These are phyloP conservation scores for Cladosporium sp. DNA, from an alignment of 2,329 filamentous ascomycete genomes.

Conservation along the genomic window DNA sequence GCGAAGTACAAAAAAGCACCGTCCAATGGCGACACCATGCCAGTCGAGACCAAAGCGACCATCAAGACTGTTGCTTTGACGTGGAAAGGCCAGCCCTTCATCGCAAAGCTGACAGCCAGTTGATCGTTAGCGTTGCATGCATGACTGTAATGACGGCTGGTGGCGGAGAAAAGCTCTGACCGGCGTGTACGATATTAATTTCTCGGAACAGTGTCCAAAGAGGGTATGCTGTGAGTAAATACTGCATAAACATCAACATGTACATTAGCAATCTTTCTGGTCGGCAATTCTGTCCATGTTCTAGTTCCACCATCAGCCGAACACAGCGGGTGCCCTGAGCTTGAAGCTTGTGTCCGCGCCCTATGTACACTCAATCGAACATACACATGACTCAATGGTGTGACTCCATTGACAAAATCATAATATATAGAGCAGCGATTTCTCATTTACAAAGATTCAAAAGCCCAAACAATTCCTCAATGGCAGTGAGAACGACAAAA, in stretches of 20 bases:
- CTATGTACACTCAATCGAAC: neutral
- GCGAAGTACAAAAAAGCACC: constrained; percentile 22
- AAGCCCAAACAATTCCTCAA: neutral
- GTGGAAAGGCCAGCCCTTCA: constrained; percentile 32
- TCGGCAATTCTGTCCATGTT: neutral
- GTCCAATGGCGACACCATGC: neutral
- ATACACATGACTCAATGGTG: constrained; percentile 6
- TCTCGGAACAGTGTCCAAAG: neutral
- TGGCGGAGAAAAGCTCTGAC: neutral
- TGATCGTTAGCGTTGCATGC: neutral
- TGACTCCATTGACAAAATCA: neutral
- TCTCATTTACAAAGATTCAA: neutral
- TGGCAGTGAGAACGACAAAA: neutral
- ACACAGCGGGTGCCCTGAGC: neutral
- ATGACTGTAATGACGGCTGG: neutral
- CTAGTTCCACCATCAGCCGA: neutral
- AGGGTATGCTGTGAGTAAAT: neutral
- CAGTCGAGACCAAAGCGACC: neutral
- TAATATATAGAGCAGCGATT: neutral
- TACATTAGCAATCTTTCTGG: constrained; percentile 1
- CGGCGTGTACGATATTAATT: neutral
- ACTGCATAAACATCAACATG: neutral
- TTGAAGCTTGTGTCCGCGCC: constrained; percentile 5
- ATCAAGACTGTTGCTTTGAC: constrained; percentile 29
- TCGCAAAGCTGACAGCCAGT: neutral